Evolutionary conservation across 176 grass and related monocot species (phyloP).

Genomic region (Typha latifolia): DNA sequence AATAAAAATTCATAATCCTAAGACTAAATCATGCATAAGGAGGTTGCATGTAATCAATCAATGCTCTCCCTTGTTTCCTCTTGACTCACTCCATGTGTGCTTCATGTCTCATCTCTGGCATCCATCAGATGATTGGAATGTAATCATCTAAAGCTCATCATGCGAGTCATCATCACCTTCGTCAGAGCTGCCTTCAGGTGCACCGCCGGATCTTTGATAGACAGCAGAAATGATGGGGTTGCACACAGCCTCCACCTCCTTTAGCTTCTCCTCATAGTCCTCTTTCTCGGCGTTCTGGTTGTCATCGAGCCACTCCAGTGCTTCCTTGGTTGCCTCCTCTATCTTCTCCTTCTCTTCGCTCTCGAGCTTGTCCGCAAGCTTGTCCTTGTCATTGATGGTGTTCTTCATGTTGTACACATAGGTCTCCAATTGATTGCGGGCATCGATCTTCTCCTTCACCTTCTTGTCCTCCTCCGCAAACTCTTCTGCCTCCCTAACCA

Average conservation of each 20-base stretch:
- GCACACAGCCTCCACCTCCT: conserved; percentile 46
- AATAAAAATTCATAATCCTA: too few relatives aligned
- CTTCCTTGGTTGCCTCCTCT: conserved; percentile 33
- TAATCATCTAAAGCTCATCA: conserved; percentile 34
- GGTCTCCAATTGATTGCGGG: conserved; percentile 42
- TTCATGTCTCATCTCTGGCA: too few relatives aligned
- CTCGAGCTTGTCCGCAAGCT: conserved; percentile 40
- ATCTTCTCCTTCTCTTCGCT: conserved; percentile 49
- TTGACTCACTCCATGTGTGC: too few relatives aligned
- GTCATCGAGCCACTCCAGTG: conserved; percentile 48
- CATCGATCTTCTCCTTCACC: conserved; percentile 42
- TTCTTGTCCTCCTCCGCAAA: conserved; percentile 45
- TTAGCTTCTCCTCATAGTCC: conserved; percentile 49
- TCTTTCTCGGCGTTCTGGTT: conserved; percentile 49
- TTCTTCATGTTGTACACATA: conserved; percentile 58
- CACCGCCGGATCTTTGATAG: conserved; percentile 44
- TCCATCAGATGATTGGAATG: too few relatives aligned
- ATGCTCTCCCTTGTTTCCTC: too few relatives aligned
- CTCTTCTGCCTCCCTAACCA: conserved; percentile 46
- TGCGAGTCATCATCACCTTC: conserved; percentile 23
- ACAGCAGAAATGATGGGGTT: conserved; percentile 42
- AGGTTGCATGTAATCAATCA: too few relatives aligned
- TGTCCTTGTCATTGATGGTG: conserved; percentile 37
- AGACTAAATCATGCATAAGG: too few relatives aligned
- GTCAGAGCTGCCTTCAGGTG: conserved; percentile 23